Percentiles rank a stretch among this genome's conserved stretches.
These are phyloP conservation scores for Spathaspora boniae DNA, from an alignment of 805 yeast genomes.

Conservation along the genomic window DNA sequence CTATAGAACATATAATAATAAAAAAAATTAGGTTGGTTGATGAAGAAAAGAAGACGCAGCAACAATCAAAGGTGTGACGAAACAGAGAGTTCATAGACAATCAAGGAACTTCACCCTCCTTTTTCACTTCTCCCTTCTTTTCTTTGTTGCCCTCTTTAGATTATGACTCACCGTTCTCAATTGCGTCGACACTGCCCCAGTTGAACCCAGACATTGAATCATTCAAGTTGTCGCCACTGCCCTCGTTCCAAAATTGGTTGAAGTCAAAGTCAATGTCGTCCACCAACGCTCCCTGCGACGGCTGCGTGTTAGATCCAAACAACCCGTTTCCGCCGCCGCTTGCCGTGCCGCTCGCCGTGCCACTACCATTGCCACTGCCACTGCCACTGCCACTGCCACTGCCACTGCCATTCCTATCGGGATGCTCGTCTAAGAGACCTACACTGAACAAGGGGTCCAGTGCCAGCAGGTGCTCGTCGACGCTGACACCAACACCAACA, in stretches of 20 bases:
- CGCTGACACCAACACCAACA: slow-evolving; percentile 33
- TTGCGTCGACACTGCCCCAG: slow-evolving; percentile 37
- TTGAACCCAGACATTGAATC: slow-evolving; percentile 36
- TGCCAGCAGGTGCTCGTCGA: no score
- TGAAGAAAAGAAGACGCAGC: not conserved
- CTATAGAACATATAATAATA: slow-evolving; percentile 3
- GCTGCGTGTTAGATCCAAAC: slow-evolving; percentile 11
- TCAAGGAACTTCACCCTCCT: no score
- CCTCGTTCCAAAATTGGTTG: slow-evolving; percentile 29
- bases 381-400: not conserved
- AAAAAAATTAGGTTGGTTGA: not conserved
- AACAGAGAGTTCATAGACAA: no score
- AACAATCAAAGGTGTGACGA: not conserved
- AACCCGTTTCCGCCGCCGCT: slow-evolving; percentile 16
- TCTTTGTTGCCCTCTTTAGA: no score
- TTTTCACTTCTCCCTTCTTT: no score
- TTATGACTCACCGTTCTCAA: slow-evolving; percentile 22
- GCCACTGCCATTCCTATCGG: no score
- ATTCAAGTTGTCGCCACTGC: slow-evolving; percentile 26
- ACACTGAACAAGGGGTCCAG: slow-evolving; percentile 20
- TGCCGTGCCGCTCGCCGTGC: slow-evolving; percentile 14
- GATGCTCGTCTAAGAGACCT: slow-evolving; percentile 34
- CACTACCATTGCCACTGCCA: slow-evolving; percentile 7
- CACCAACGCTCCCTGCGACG: slow-evolving; percentile 22
- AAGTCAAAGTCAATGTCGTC: slow-evolving; percentile 45